Base-by-base conservation (phyloP, 169 alveolate species). In the Plasmodium coatneyi region DNA sequence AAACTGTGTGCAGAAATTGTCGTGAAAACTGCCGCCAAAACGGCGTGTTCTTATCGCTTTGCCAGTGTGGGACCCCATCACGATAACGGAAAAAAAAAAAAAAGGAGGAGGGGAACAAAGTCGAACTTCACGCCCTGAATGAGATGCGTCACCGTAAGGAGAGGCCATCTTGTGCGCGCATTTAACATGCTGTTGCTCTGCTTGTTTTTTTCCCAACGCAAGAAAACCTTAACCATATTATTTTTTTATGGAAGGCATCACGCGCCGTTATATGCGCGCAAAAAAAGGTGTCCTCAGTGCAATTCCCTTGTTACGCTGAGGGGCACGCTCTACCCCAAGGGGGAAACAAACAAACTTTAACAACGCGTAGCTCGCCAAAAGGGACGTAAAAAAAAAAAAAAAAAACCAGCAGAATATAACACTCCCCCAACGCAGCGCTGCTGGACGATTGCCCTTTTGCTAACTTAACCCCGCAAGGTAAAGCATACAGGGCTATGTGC, bases 401-500 rank as follows among this genome's bases (percentile, higher is more conserved):
- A 43, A 43, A 43, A 7, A 7, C 1, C 52, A 6, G 52, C 5
- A 43, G 5, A 43, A 43, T 43, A 43, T 43, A 43, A 0, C 52
- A 43, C 52, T 7, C 52, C 52, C 16, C 16, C 52, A 43, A 43
- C 52, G 16, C 16, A 43, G 52, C 52, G 52, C 52, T 43, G 7
- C 52, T 7, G 16, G 16, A 7, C 16, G 52, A 43, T 43, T 39
- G 46, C 46, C 46, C 46, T 39, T 39, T 39, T 39, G 46, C 46
- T 39, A 39, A 39, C 46, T 9, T 39, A 39, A 4, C 46, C 9
- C 9, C 46, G 46, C 46, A 6, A 25, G 36, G 46, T 46, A 49
- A 46, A n/a, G 25, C 54, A 80, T 46, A 34, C 72, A 25, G 52
- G 56, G 16, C 30, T 80, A 80, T 80, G 60, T 80, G 78, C 60